phyloP scores from a whole-genome alignment of 2,329 filamentous ascomycete genomes.

The Sporothrix protearum region DNA sequence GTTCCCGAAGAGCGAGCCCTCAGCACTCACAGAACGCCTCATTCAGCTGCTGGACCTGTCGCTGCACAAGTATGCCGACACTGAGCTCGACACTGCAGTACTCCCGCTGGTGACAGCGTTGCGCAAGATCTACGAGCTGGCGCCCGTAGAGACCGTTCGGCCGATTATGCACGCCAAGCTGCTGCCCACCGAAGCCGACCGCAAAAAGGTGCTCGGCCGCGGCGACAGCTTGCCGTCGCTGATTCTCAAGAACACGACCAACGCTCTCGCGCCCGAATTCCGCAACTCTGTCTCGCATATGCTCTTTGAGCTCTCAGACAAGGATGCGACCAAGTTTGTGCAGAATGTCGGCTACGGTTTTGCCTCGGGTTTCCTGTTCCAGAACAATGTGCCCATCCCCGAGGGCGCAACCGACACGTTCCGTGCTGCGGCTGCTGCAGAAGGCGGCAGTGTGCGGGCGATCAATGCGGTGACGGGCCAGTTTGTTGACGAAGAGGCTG shows the following conservation, averaged over 20 bases:
- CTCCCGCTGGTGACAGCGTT: constrained; percentile 73
- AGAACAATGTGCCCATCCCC: constrained; percentile 76
- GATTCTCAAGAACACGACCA: constrained; percentile 73
- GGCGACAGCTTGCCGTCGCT: constrained; percentile 70
- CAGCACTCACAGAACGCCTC: constrained; percentile 60
- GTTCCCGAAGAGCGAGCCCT: constrained; percentile 62
- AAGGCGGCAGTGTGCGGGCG: constrained; percentile 29
- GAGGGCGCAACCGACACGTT: constrained; percentile 42
- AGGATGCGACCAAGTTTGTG: constrained; percentile 74
- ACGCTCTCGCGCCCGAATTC: constrained; percentile 66
- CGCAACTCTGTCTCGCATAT: constrained; percentile 72
- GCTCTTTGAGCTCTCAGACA: constrained; percentile 82
- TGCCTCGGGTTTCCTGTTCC: constrained; percentile 83
- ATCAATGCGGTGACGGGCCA: constrained; percentile 89
- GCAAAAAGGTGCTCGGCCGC: constrained; percentile 71
- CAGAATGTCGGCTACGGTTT: constrained; percentile 93
- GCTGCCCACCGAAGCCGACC: constrained; percentile 73
- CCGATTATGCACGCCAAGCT: constrained; percentile 62
- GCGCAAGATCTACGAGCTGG: constrained; percentile 65
- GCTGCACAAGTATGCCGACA: constrained; percentile 59
- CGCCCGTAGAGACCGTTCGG: constrained; percentile 57
- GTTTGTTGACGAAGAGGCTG: constrained; percentile 64
- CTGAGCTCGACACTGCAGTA: constrained; percentile 67
- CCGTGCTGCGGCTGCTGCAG: constrained; percentile 22
- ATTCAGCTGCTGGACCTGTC: constrained; percentile 67